Conservation (phyloP, 805 yeast species). For the Cyberlindnera mississippiensis region DNA sequence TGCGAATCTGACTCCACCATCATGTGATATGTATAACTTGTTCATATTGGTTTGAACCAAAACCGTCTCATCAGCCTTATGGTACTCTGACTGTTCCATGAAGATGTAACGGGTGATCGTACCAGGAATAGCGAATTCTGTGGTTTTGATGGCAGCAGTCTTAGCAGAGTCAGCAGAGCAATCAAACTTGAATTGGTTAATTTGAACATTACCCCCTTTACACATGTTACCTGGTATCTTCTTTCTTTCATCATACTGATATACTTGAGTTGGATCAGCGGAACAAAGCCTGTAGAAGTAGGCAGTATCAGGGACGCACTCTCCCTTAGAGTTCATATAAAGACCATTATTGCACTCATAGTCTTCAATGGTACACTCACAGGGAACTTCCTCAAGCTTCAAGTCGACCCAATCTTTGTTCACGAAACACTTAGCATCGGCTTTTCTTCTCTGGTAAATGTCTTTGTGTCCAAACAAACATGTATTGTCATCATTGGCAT, state of each 20-base stretch:
- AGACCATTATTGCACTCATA: conserved; percentile 68
- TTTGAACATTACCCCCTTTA: conserved; percentile 10
- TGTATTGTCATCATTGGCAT: conserved; percentile 28
- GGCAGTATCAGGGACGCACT: conserved; percentile 43
- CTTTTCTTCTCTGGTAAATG: conserved; percentile 61
- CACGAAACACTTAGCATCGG: conserved; percentile 55
- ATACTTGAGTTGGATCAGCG: conserved; percentile 5
- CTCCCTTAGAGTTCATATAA: conserved; percentile 32
- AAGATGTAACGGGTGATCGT: conserved; percentile 52
- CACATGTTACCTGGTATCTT: conserved; percentile 25
- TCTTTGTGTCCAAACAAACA: conserved; percentile 74
- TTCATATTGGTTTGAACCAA: conserved; percentile 52
- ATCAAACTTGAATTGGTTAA: conserved; percentile 14
- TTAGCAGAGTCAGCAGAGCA: conserved; percentile 21
- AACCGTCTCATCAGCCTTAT: conserved; percentile 56
- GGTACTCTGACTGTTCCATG: conserved; percentile 36
- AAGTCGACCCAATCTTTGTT: conserved; percentile 38
- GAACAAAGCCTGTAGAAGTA: conserved; percentile 33
- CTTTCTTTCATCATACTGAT: conserved; percentile 12
- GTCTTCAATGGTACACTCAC: conserved; percentile 61
- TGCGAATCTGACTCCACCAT: conserved; percentile 31
- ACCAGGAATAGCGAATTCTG: conserved; percentile 45
- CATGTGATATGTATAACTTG: conserved; percentile 57
- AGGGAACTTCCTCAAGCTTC: conserved; percentile 46
- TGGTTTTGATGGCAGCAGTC: conserved; percentile 28